phyloP scores from a whole-genome alignment of 2,329 filamentous ascomycete genomes.

The Phaeosphaeria sp. region DNA sequence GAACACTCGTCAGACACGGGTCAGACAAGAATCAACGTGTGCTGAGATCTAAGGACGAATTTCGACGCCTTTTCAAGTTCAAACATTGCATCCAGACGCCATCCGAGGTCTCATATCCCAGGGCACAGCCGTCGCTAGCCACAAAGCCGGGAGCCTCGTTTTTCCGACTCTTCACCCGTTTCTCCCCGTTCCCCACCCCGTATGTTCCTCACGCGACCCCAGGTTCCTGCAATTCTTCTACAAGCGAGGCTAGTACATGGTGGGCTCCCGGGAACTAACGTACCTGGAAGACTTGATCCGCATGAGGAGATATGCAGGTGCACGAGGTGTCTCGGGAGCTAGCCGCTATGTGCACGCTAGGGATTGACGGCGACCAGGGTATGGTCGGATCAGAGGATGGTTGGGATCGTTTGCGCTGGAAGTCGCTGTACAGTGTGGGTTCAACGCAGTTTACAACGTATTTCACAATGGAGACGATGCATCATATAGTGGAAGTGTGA shows the following conservation, averaged over 20 bases:
- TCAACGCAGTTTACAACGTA: too few relatives aligned
- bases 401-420: too few relatives aligned
- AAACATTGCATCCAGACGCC: background rate
- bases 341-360: background rate
- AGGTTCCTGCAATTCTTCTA: background rate
- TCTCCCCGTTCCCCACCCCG: background rate
- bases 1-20: background rate
- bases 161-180: background rate
- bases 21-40: background rate
- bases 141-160: background rate
- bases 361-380: background rate
- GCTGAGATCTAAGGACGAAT: background rate
- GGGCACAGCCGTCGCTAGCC: slow-evolving; percentile 1
- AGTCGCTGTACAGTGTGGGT: too few relatives aligned
- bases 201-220: slow-evolving; percentile 7
- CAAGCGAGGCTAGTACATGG: background rate
- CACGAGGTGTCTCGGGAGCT: background rate
- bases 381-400: background rate
- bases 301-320: background rate
- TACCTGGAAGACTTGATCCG: background rate
- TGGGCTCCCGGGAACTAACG: background rate
- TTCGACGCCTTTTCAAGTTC: background rate
- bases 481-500: background rate
- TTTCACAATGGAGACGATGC: too few relatives aligned
- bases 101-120: background rate